phyloP scores from a whole-genome alignment of 2,329 filamentous ascomycete genomes.

The Colletotrichum trifolii region DNA sequence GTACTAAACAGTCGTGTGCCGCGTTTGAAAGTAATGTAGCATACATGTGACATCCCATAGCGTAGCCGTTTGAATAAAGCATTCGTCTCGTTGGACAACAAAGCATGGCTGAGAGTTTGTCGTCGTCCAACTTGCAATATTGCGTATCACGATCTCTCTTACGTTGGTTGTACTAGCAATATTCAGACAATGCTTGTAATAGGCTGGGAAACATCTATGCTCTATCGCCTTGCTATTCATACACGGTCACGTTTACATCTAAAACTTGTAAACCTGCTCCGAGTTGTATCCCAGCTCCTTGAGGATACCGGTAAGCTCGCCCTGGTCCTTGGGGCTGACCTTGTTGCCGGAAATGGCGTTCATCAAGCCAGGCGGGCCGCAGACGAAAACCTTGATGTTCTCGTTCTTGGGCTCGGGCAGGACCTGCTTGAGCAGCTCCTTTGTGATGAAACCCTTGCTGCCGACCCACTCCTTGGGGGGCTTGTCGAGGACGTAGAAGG shows the following conservation, averaged over 20 bases:
- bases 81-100: too few relatives aligned
- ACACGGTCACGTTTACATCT: constrained; percentile 37
- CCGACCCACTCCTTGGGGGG: constrained; percentile 82
- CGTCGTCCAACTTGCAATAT: not conserved
- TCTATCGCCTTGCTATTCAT: constrained; percentile 33
- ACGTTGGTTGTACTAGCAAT: too few relatives aligned
- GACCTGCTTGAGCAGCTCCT: constrained; percentile 94
- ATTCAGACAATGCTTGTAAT: not conserved
- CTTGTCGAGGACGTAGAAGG: constrained; percentile 93
- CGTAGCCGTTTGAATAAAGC: not conserved
- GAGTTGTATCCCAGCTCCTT: constrained; percentile 78
- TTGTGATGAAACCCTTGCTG: constrained; percentile 83
- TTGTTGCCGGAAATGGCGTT: constrained; percentile 91
- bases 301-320: constrained; percentile 84
- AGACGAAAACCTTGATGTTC: constrained; percentile 97
- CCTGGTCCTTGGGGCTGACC: constrained; percentile 93
- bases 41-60: not conserved
- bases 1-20: too few relatives aligned
- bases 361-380: constrained; percentile 92
- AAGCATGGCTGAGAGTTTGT: too few relatives aligned
- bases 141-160: not conserved
- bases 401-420: constrained; percentile 91
- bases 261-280: constrained; percentile 97
- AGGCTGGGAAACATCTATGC: constrained; percentile 23
- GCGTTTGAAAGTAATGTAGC: not conserved